Evolutionary conservation across 1,284 basidiomycete genomes (phyloP).

Genomic region (Ustilago shanxiensis): DNA sequence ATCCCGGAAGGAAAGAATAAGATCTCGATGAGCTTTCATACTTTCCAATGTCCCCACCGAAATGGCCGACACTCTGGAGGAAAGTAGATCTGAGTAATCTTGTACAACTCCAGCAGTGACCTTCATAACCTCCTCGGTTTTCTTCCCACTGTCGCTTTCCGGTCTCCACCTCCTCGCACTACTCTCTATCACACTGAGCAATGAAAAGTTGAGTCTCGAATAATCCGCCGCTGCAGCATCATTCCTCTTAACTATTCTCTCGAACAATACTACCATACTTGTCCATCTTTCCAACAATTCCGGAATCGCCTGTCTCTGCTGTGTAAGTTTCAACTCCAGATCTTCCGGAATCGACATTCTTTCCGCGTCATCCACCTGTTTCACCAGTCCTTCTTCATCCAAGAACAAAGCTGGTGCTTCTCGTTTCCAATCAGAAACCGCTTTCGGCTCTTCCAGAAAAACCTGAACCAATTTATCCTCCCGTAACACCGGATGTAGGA

Average conservation of each 20-base stretch:
- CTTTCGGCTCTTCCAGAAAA: slow-evolving; percentile 43
- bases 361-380: slow-evolving; percentile 46
- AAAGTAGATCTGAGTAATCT: slow-evolving; percentile 38
- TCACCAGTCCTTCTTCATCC: slow-evolving; percentile 46
- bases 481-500: slow-evolving; percentile 45
- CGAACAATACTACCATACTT: slow-evolving; percentile 46
- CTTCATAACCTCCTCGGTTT: slow-evolving; percentile 39
- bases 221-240: slow-evolving; percentile 53
- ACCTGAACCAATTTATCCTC: slow-evolving; percentile 49
- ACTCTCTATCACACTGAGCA: slow-evolving; percentile 44
- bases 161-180: slow-evolving; percentile 46
- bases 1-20: slow-evolving; percentile 49
- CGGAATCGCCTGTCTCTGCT: slow-evolving; percentile 45
- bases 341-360: slow-evolving; percentile 52
- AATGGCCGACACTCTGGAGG: slow-evolving; percentile 32
- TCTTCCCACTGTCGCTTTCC: slow-evolving; percentile 35
- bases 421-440: slow-evolving; percentile 44
- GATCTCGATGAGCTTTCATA: slow-evolving; percentile 53
- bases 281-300: slow-evolving; percentile 50
- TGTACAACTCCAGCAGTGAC: slow-evolving; percentile 33
- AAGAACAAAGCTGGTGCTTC: slow-evolving; percentile 47
- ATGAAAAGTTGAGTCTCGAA: slow-evolving; percentile 49
- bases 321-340: slow-evolving; percentile 44
- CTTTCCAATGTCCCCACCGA: slow-evolving; percentile 41
- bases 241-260: slow-evolving; percentile 49